Conservation (phyloP, 78 protist species). For the Mantamonas sphyraenae region DNA sequence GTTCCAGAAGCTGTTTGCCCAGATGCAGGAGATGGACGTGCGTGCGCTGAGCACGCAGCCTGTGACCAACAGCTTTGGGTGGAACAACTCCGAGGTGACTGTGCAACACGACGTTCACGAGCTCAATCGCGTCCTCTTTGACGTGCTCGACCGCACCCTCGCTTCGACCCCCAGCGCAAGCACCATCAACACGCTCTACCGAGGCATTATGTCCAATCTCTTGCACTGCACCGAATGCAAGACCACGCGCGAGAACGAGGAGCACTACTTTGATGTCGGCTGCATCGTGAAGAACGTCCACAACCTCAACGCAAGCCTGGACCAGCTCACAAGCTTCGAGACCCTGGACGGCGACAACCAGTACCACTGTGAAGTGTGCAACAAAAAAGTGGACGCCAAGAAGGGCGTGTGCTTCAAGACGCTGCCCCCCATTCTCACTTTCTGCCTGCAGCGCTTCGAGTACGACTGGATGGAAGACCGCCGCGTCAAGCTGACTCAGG, state of each 20-base stretch:
- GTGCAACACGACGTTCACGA: conserved; percentile 14
- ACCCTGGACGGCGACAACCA: not conserved
- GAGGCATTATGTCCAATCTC: not conserved
- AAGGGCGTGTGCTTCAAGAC: not conserved
- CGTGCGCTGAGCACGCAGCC: not conserved
- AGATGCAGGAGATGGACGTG: not conserved
- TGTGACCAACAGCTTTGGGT: conserved; percentile 6
- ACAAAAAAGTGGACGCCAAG: conserved; percentile 1
- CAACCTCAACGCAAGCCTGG: not conserved
- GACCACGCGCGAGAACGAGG: not conserved
- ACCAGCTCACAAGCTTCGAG: not conserved
- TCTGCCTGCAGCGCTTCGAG: conserved; percentile 1
- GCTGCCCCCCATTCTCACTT: not conserved
- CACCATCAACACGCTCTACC: not conserved
- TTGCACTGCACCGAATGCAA: not conserved
- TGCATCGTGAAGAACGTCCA: not conserved
- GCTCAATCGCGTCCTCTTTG: not conserved
- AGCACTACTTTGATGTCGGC: not conserved
- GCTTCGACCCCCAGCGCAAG: not conserved
- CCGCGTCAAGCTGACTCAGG: not conserved
- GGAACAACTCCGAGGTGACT: not conserved
- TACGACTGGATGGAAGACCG: not conserved
- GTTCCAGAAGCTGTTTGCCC: not conserved
- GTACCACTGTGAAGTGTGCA: conserved; percentile 1
- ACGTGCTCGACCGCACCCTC: not conserved